These are phyloP conservation scores for Chrysanthemum lavandulifolium DNA, from an alignment of 129 eudicot species.

Conservation along the genomic window DNA sequence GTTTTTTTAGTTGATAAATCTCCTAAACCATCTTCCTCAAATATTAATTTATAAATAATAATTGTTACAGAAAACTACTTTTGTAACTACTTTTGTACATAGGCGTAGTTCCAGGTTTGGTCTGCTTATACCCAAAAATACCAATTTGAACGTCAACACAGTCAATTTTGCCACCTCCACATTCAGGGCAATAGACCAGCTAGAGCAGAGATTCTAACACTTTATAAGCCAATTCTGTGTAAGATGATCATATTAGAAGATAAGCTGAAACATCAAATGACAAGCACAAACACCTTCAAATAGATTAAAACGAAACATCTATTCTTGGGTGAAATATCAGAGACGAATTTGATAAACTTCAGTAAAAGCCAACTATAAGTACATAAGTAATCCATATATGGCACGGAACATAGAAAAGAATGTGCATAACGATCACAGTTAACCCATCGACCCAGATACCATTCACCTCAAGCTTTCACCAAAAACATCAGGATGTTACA, in stretches of 20 bases:
- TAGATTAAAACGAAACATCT: slow-evolving; percentile 10
- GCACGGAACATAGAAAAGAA: slow-evolving; percentile 32
- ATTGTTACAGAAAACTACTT: too few species aligned
- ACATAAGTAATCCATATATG: slow-evolving; percentile 19
- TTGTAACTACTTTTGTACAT: too few species aligned
- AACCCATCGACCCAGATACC: slow-evolving; percentile 7
- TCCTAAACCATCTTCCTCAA: too few species aligned
- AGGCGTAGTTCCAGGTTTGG: too few species aligned
- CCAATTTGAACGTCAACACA: too few species aligned
- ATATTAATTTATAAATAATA: too few species aligned
- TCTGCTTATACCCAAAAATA: too few species aligned
- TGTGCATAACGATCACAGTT: slow-evolving; percentile 31
- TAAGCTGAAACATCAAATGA: not conserved
- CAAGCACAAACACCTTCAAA: not conserved
- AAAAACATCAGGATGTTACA: not conserved
- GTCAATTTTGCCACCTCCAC: not conserved
- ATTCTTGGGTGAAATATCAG: slow-evolving; percentile 2
- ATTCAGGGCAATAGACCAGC: not conserved
- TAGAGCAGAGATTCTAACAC: not conserved
- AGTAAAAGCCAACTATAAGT: slow-evolving; percentile 20
- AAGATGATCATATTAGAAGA: not conserved
- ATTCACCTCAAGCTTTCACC: slow-evolving; percentile 1
- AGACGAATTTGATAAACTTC: slow-evolving; percentile 15
- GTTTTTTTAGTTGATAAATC: too few species aligned
- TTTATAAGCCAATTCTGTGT: not conserved